Conservation (phyloP, 768 basidiomycete genomes). For the Leccinum olivaceopallidum region DNA sequence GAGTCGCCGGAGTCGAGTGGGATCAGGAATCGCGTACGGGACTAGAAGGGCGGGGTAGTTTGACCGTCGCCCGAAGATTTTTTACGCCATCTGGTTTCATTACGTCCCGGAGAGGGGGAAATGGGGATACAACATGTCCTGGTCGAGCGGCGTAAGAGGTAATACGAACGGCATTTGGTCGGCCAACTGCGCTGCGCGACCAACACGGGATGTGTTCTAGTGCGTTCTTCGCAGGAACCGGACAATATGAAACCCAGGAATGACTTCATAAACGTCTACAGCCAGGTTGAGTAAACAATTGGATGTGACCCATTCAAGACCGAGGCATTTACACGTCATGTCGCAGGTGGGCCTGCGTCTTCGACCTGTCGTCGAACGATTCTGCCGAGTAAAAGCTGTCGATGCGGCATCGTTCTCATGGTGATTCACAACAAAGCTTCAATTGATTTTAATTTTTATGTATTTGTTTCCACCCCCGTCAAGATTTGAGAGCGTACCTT, state of each 20-base stretch:
- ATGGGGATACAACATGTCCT: neutral
- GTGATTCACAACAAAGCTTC: constrained; percentile 1
- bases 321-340: neutral
- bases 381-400: constrained; percentile 1
- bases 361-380: constrained; percentile 1
- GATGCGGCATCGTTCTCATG: constrained; percentile 6
- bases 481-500: neutral
- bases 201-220: neutral
- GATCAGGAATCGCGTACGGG: constrained; percentile 1
- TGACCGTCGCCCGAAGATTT: neutral
- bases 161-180: constrained; percentile 12
- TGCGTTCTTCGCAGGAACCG: neutral
- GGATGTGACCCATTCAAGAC: neutral
- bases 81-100: constrained; percentile 8
- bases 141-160: constrained; percentile 6
- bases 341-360: neutral
- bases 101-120: constrained; percentile 6
- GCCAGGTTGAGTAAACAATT: neutral
- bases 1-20: neutral
- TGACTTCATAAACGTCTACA: constrained; percentile 6
- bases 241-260: constrained; percentile 1
- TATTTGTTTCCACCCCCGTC: neutral
- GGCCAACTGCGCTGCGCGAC: neutral
- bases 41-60: constrained; percentile 3
- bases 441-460: neutral